Conservation (phyloP, 2,329 filamentous ascomycete genomes). For the Trichoderma afroharzianum region DNA sequence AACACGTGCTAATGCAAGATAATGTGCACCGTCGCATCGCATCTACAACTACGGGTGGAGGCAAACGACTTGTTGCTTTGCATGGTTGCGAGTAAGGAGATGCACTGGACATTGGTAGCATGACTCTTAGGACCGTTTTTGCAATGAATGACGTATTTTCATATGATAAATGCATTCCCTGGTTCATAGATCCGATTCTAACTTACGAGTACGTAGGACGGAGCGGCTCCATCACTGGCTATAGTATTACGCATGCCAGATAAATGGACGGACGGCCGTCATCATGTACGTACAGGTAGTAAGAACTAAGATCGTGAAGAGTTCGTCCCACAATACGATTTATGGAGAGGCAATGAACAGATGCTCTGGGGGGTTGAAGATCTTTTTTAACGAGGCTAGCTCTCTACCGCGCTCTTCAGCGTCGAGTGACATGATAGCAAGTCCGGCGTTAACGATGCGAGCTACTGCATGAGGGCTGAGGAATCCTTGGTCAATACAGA, state of each 20-base stretch:
- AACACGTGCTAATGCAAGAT: background rate
- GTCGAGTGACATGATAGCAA: background rate
- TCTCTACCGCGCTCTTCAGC: background rate
- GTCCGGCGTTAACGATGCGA: background rate
- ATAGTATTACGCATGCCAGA: background rate
- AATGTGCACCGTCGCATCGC: background rate
- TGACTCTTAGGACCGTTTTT: background rate
- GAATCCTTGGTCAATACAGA: background rate
- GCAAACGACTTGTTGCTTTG: background rate
- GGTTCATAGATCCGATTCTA: background rate
- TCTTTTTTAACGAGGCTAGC: background rate
- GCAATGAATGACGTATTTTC: background rate
- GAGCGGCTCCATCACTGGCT: background rate
- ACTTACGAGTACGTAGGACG: background rate
- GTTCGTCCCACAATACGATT: background rate
- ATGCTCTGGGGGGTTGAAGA: background rate
- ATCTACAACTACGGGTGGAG: background rate
- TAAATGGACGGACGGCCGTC: background rate
- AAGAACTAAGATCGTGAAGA: constrained; percentile 7
- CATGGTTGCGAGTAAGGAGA: background rate
- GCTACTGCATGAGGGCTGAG: background rate
- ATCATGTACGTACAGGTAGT: background rate
- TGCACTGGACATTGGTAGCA: background rate
- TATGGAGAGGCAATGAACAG: background rate
- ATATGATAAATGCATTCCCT: background rate